Conservation (phyloP, 805 yeast species). For the Candida railenensis region DNA sequence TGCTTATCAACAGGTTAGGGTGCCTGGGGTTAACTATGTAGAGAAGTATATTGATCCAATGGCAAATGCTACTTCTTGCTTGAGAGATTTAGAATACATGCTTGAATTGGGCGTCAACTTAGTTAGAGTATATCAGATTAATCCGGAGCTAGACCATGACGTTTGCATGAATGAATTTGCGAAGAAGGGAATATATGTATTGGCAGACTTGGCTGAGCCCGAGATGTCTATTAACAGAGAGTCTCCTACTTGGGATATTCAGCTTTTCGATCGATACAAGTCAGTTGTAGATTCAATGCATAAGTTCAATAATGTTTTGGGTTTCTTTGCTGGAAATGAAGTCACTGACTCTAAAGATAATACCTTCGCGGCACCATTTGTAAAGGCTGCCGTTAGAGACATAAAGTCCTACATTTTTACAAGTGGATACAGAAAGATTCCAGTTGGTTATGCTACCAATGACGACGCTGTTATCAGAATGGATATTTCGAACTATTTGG, state of each 20-base stretch:
- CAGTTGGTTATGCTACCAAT: constrained; percentile 42
- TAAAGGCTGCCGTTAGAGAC: constrained; percentile 37
- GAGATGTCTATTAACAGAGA: constrained; percentile 30
- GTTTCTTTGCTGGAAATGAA: constrained; percentile 43
- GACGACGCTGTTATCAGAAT: constrained; percentile 33
- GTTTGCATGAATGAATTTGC: constrained; percentile 69
- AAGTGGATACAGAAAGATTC: constrained; percentile 30
- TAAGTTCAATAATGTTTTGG: constrained; percentile 32
- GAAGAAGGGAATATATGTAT: constrained; percentile 34
- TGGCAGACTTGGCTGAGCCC: constrained; percentile 38
- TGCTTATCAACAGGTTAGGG: constrained; percentile 77
- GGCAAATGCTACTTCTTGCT: constrained; percentile 66
- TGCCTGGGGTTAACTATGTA: constrained; percentile 26
- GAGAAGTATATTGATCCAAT: constrained; percentile 67
- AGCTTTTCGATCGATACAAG: constrained; percentile 26
- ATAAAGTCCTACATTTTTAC: constrained; percentile 24
- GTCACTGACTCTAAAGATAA: constrained; percentile 29
- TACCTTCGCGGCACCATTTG: constrained; percentile 32
- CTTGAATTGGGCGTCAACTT: constrained; percentile 68
- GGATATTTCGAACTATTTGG: constrained; percentile 28
- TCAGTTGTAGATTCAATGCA: constrained; percentile 33
- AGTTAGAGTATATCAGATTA: constrained; percentile 82
- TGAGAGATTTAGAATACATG: constrained; percentile 81
- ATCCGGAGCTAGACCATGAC: constrained; percentile 69
- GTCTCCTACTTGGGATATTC: constrained; percentile 34